These are phyloP conservation scores for Stephania japonica DNA, from an alignment of 164 flowering plant genomes.

Conservation along the genomic window DNA sequence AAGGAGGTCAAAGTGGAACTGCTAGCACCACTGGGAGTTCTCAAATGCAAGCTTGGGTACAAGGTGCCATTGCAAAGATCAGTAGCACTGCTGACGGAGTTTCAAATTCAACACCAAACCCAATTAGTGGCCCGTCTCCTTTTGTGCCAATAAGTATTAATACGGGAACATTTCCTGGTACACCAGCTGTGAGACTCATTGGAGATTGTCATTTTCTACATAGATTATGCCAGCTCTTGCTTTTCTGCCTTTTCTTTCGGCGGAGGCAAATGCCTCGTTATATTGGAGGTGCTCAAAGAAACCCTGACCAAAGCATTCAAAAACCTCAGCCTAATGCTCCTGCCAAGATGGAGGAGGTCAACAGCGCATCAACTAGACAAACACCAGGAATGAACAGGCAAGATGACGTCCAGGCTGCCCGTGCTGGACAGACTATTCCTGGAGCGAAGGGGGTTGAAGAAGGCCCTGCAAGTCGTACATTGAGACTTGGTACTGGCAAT, in stretches of 20 bases:
- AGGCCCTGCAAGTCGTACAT: constrained; percentile 46
- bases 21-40: constrained; percentile 83
- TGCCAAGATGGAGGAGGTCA: constrained; percentile 67
- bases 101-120: constrained; percentile 64
- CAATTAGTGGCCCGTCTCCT: constrained; percentile 77
- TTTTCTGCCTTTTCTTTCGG: constrained; percentile 91
- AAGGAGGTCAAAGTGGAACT: constrained; percentile 76
- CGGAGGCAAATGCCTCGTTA: constrained; percentile 65
- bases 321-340: constrained; percentile 56
- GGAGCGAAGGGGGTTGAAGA: constrained; percentile 81
- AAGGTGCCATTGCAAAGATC: constrained; percentile 99
- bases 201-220: constrained; percentile 99
- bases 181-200: constrained; percentile 97
- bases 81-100: constrained; percentile 84
- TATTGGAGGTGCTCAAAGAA: constrained; percentile 51
- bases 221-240: constrained; percentile 85
- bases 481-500: constrained; percentile 81
- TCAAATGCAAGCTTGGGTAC: constrained; percentile 99
- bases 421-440: constrained; percentile 47
- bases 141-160: constrained; percentile 97
- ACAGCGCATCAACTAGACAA: constrained; percentile 36
- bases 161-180: constrained; percentile 99
- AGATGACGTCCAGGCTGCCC: constrained; percentile 57
- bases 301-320: constrained; percentile 55
- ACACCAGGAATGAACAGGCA: constrained; percentile 33